Evolutionary conservation across 768 basidiomycete species (phyloP).

Genomic region (Hygrophorus pudorinus): DNA sequence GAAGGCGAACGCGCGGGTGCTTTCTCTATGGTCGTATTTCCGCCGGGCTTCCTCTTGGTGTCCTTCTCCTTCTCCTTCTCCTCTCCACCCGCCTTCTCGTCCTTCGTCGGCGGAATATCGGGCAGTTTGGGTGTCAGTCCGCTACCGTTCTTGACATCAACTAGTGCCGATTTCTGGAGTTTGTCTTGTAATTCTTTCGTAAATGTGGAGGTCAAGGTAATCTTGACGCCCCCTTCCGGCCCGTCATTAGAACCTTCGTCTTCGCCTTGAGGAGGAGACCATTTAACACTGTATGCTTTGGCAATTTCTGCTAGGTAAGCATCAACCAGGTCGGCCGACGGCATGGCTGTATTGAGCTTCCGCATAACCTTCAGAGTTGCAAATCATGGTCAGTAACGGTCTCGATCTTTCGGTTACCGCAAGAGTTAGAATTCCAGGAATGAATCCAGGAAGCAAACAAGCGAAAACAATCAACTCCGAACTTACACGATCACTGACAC

Average conservation of each 20-base stretch:
- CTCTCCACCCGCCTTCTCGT: slow-evolving; percentile 21
- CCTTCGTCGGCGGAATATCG: slow-evolving; percentile 42
- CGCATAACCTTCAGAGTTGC: slow-evolving; percentile 48
- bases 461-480: not conserved
- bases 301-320: slow-evolving; percentile 87
- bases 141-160: too few species aligned
- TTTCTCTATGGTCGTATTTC: slow-evolving; percentile 14
- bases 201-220: too few species aligned
- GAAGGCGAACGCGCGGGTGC: slow-evolving; percentile 14
- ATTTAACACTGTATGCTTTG: slow-evolving; percentile 71
- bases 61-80: slow-evolving; percentile 16
- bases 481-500: slow-evolving; percentile 78
- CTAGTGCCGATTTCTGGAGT: not conserved
- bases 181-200: too few species aligned
- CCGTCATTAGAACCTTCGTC: slow-evolving; percentile 15
- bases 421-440: slow-evolving; percentile 3
- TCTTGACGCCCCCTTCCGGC: slow-evolving; percentile 24
- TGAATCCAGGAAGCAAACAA: not conserved
- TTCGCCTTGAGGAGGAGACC: slow-evolving; percentile 31
- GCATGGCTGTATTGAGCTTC: slow-evolving; percentile 64
- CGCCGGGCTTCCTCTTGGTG: slow-evolving; percentile 12
- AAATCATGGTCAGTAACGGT: not conserved
- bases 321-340: slow-evolving; percentile 68
- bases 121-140: slow-evolving; percentile 31
- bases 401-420: not conserved